phyloP scores from a whole-genome alignment of 768 basidiomycete genomes.

The Podaxis rugospora region DNA sequence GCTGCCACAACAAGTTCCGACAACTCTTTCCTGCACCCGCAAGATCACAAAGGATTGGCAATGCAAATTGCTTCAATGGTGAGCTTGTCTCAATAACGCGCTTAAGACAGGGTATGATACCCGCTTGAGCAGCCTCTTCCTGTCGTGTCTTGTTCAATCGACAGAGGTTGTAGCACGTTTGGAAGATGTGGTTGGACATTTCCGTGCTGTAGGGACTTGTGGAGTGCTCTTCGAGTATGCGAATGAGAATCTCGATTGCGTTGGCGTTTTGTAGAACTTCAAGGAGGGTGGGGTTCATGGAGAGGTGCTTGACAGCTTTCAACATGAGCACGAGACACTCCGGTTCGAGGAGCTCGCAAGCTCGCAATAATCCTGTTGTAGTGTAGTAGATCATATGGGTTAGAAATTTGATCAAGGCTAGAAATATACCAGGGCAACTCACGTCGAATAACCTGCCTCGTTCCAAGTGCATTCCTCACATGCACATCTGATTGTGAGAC shows the following conservation, averaged over 20 bases:
- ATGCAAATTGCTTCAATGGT: slow-evolving; percentile 93
- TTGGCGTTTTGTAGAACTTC: slow-evolving; percentile 97
- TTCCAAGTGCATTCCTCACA: slow-evolving; percentile 89
- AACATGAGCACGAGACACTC: slow-evolving; percentile 85
- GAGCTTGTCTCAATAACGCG: slow-evolving; percentile 85
- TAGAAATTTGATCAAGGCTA: neutral
- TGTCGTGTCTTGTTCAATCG: slow-evolving; percentile 91
- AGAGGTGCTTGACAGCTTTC: slow-evolving; percentile 94
- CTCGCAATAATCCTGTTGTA: slow-evolving; percentile 73
- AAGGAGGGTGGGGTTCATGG: slow-evolving; percentile 86
- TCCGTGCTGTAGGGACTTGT: slow-evolving; percentile 85
- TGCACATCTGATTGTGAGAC: slow-evolving; percentile 95
- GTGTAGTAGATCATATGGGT: neutral
- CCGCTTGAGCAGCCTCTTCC: slow-evolving; percentile 95
- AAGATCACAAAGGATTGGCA: slow-evolving; percentile 95
- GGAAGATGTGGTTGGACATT: slow-evolving; percentile 96
- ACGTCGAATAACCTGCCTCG: slow-evolving; percentile 87
- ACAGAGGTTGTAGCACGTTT: slow-evolving; percentile 95
- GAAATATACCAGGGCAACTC: slow-evolving; percentile 28
- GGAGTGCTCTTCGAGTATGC: slow-evolving; percentile 76
- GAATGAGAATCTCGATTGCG: slow-evolving; percentile 86
- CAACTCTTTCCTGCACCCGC: slow-evolving; percentile 94
- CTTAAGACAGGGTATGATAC: slow-evolving; percentile 89
- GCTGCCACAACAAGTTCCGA: slow-evolving; percentile 86
- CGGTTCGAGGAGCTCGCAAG: slow-evolving; percentile 83